Evolutionary conservation across 148 eudicot genomes (phyloP), one percentile per base, ranked within the genome.

Genomic region (Selenicereus undatus): DNA sequence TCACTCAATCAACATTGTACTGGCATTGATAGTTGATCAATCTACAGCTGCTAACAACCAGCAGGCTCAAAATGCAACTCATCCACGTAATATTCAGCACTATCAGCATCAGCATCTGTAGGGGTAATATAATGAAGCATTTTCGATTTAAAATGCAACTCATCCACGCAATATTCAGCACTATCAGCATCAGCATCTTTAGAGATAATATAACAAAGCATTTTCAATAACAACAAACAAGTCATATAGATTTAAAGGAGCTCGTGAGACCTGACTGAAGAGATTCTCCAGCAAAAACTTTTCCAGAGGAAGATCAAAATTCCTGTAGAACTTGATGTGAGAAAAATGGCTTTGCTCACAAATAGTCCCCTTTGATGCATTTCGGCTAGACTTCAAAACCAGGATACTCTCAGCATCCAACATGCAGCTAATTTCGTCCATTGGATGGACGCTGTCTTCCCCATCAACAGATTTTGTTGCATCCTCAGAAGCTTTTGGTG

Each of bases 341-440:
- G 97, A 91, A 84, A 93, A 93, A 86, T 86, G 94, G 81, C 95
- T 91, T 82, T 96, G 98, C 89, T 91, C 90, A 79, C 99, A 96
- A 50, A 92, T 82, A 77, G 90, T 90, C 80, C 97, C 97, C 76
- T 85, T 89, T 35, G 76, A 75, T 78, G 92, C 92, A 88, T 93
- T 93, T 77, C 93, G 90, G 73, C 90, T 86, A 29, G 99, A 93
- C 90, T 86, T 90, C 87, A 92, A 83, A 75, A 96, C 93, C 91
- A 96, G 88, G 85, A 96, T 96, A 81, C 99, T 93, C 86, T 93
- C 98, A 14, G 98, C 89, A 81, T 92, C 93, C 89, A 93, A 86
- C 48, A 96, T 87, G 32, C 85, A 82, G 75, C 86, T 87, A 68
- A 92, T 89, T 73, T 86, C 89, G 78, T 87, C 90, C 88, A 88